phyloP scores from a whole-genome alignment of 2,329 filamentous ascomycete species.

The Diaporthe citri region DNA sequence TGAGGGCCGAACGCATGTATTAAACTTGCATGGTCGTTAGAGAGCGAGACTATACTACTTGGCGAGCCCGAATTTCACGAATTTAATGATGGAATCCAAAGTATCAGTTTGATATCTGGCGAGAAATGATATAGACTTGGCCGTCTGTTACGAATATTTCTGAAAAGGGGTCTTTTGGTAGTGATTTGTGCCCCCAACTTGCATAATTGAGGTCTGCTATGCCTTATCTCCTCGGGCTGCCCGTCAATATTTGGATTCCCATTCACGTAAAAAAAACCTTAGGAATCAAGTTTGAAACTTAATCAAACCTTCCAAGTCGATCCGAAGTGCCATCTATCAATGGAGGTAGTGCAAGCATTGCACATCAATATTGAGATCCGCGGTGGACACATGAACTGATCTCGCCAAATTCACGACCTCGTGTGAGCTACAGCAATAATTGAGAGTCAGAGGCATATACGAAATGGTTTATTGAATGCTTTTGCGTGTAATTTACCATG shows the following conservation, averaged over 20 bases:
- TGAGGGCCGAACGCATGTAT: conserved; percentile 15
- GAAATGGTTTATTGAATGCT: neutral
- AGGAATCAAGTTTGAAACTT: neutral
- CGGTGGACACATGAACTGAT: neutral
- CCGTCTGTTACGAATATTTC: neutral
- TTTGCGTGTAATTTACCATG: neutral
- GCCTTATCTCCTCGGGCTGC: neutral
- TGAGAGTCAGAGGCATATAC: neutral
- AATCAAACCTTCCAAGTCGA: neutral
- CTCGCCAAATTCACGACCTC: neutral
- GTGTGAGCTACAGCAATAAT: neutral
- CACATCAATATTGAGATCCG: neutral
- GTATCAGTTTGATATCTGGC: too few relatives aligned
- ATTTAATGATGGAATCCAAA: neutral
- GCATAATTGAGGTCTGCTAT: neutral
- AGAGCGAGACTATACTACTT: neutral
- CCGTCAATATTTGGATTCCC: neutral
- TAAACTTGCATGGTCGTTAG: neutral
- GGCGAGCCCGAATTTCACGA: neutral
- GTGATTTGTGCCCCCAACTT: neutral
- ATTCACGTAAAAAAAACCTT: neutral
- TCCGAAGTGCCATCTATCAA: neutral
- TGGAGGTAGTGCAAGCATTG: neutral
- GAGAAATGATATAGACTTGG: neutral
- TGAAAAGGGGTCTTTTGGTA: neutral